Base-by-base conservation (phyloP, 176 grass and related monocot genomes). In the Oryza officinalis region DNA sequence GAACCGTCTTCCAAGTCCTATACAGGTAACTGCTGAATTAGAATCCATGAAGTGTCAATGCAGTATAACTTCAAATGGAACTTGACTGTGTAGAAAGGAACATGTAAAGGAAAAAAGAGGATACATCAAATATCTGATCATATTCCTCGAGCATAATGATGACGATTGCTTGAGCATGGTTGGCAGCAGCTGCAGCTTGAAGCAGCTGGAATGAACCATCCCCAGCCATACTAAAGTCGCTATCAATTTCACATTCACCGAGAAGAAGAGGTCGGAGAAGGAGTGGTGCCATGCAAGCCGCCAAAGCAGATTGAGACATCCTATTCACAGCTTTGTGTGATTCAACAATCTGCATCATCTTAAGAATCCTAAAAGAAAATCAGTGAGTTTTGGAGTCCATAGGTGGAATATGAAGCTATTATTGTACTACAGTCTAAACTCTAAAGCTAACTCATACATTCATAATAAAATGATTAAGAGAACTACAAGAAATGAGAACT, bases 201-300 rank as follows among this genome's bases (percentile, higher is more conserved):
- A 99, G 87, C 72, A 99, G 93, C 83, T 99, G 93, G 86, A 94
- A 87, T 49, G 93, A 96, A 90, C 94, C 89, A 65, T 91, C 93
- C 40, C 91, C 93, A 63, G 57, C 89, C 90, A 95, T 95, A 83
- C 79, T 94, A 47, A 99, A 99, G 37, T 99, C 84, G 22, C 69
- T 92, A 72, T 99, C 96, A n/a, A 96, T 80, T 82, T 90, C 93
- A 84, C 93, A 95, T 78, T 95, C 92, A 70, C 96, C 96, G 59
- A 87, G 89, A 88, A 99, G 89, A 63, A 99, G 89, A 52, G 96
- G 93, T 52, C 96, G 91, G 50, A 99, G 93, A 52, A 99, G 96
- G 59, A 99, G 94, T 70, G 96, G 96, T 31, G 96, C 93, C 96
- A 99, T 99, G 74, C 96, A 99, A 92, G 96, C 96, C 32, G 96